A percentile compares a stretch with the other conserved stretches of the same genome.
phyloP scores from a whole-genome alignment of 768 basidiomycete species.

The Psilocybe sp. region DNA sequence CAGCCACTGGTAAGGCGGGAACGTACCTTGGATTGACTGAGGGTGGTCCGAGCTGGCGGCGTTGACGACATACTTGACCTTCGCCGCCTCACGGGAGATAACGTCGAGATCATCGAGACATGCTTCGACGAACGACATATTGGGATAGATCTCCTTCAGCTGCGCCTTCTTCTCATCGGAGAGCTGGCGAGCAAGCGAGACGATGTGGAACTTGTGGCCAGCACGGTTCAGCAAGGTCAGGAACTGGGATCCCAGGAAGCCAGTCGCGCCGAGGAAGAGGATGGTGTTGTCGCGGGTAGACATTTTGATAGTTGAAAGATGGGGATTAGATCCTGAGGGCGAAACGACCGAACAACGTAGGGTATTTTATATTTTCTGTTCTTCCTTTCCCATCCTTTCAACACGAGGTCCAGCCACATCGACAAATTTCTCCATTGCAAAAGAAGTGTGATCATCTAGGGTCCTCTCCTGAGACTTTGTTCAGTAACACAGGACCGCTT shows the following conservation, averaged over 20 bases:
- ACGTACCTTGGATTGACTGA: constrained; percentile 29
- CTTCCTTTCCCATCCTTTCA: not conserved
- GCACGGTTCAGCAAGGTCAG: constrained; percentile 29
- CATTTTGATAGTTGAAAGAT: not conserved
- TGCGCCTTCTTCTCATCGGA: constrained; percentile 24
- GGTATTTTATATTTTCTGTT: not conserved
- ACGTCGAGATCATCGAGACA: constrained; percentile 31
- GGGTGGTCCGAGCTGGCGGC: constrained; percentile 38
- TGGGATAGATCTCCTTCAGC: constrained; percentile 29
- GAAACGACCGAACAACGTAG: too few relatives aligned
- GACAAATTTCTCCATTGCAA: too few relatives aligned
- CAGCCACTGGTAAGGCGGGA: not conserved
- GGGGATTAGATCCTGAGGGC: not conserved
- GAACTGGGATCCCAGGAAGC: constrained; percentile 41
- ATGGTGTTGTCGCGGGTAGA: constrained; percentile 16
- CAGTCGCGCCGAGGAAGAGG: constrained; percentile 43
- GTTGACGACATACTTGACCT: constrained; percentile 38
- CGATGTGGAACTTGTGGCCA: constrained; percentile 22
- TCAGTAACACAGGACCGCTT: too few relatives aligned
- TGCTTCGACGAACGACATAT: constrained; percentile 35
- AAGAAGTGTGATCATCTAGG: too few relatives aligned
- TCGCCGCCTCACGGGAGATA: constrained; percentile 31
- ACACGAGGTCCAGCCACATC: too few relatives aligned
- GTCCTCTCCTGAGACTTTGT: too few relatives aligned
- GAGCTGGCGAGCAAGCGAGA: constrained; percentile 33